These are phyloP conservation scores for Fraxinus latifolia DNA, from an alignment of 305 asterid genomes.

Conservation along the genomic window DNA sequence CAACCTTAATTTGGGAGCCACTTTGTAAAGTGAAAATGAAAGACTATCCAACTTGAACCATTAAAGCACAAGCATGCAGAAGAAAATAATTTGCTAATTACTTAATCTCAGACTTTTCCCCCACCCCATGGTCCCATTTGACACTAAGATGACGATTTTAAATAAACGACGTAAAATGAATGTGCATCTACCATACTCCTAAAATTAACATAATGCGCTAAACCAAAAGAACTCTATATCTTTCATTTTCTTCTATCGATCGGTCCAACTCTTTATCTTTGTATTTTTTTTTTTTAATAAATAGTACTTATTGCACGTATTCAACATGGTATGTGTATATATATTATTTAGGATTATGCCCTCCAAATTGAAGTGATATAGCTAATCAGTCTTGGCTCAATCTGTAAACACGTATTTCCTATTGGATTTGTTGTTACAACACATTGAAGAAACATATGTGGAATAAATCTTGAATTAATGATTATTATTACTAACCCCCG, in stretches of 20 bases:
- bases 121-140: neutral
- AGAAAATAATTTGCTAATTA: too few species aligned
- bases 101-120: neutral
- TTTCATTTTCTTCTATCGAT: neutral
- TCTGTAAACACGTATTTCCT: too few species aligned
- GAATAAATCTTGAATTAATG: too few species aligned
- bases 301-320: too few species aligned
- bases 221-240: neutral
- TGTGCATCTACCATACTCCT: neutral
- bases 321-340: too few species aligned
- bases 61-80: neutral
- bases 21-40: constrained; percentile 22
- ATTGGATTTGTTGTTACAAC: too few species aligned
- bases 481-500: too few species aligned
- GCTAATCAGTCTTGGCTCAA: too few species aligned
- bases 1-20: constrained; percentile 27
- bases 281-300: too few species aligned
- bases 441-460: too few species aligned
- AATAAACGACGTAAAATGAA: neutral
- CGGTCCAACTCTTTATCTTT: neutral
- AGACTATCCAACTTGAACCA: constrained; percentile 12
- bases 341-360: too few species aligned
- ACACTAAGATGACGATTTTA: neutral
- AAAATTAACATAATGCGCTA: neutral
- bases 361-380: too few species aligned